Evolutionary conservation across 108 stramenopile genomes (phyloP), one percentile per base, ranked within the genome.

Genomic region (Epithemia pelagica): DNA sequence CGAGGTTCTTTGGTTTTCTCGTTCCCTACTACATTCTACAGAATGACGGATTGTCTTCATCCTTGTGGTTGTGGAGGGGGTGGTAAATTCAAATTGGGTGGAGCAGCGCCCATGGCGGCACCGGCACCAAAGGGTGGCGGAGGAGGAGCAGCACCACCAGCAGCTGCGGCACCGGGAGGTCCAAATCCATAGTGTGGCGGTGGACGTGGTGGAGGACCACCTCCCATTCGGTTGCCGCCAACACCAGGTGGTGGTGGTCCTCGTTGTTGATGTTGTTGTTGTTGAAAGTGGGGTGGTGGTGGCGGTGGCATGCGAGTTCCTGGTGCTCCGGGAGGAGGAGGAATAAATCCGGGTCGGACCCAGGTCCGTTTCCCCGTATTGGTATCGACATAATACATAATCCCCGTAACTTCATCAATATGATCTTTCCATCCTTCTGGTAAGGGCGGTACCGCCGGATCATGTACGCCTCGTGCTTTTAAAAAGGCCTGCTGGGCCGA

Each of bases 351-450:
- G 19, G 93, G 93, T 21, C 93, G 68, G 0, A 88, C 90, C 93
- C 93, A 94, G 21, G 81, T 85, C 21, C 93, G 82, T 59, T 81
- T 72, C 20, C 87, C 88, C 28, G 66, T 88, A 28, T 77, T 68
- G 7, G 83, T 77, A 65, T 94, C 72, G 24, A 71, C 68, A 65
- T 82, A 94, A 70, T 71, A 91, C 46, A 66, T 58, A 58, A 80
- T 83, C 1, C 78, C 72, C n/a, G 90, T 94, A 26, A 75, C 86
- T 58, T 88, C 86, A 71, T 94, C 93, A 23, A 71, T 28, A 60
- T 87, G 83, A 69, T 91, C 88, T 30, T 71, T 75, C 93, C 93
- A 94, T 22, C 88, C 88, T 20, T 85, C 84, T 3, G 90, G 90
- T n/a, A 94, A 71, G 8, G 92, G 88, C 2, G 89, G 89, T 0